Base-by-base conservation (phyloP, 208 protist genomes). In the Trichomonas vaginalis region DNA sequence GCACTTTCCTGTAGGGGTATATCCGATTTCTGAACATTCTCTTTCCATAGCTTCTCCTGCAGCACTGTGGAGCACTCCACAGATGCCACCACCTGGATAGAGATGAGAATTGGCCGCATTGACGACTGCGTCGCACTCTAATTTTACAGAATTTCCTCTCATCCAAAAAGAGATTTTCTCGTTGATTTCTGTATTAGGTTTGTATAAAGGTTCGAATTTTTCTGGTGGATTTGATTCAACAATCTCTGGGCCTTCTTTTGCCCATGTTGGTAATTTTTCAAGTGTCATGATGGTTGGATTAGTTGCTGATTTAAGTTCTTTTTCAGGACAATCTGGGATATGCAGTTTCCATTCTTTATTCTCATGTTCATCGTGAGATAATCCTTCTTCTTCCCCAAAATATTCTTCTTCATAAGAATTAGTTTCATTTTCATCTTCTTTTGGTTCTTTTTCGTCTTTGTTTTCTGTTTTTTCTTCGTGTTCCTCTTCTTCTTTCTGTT, bases 51-150 rank as follows among this genome's bases (percentile, higher is more conserved):
- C 49, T 15, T 47, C 12, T 35, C 92, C 92, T 32, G 96, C 96
- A n/a, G 96, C 96, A 32, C 32, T 2, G n/a, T 95, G 95, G 35
- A 96, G 96, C 37, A 95, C 40, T 14, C 96, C 96, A 96, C 96
- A 96, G 27, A 96, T 92, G n/a, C 96, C 96, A 95, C 96, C 96
- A 61, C 96, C 96, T 46, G 80, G n/a, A 37, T 10, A 40, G 37
- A 96, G n/a, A 15, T 37, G 21, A 49, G 86, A 40, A 61, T 96
- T 96, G 17, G 96, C 96, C 6, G 96, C 96, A 42, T 96, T 96
- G 0, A 96, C 96, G 27, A 96, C 97, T 32, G 96, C 96, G 35
- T 96, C 96, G 45, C 97, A 32, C 3, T 96, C 95, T n/a, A 96
- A 42, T 48, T 80, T 48, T 32, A 62, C 48, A 21, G 61, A 83